These are phyloP conservation scores for Nigrospora osmanthi DNA, from an alignment of 2,329 filamentous ascomycete genomes.

Conservation along the genomic window DNA sequence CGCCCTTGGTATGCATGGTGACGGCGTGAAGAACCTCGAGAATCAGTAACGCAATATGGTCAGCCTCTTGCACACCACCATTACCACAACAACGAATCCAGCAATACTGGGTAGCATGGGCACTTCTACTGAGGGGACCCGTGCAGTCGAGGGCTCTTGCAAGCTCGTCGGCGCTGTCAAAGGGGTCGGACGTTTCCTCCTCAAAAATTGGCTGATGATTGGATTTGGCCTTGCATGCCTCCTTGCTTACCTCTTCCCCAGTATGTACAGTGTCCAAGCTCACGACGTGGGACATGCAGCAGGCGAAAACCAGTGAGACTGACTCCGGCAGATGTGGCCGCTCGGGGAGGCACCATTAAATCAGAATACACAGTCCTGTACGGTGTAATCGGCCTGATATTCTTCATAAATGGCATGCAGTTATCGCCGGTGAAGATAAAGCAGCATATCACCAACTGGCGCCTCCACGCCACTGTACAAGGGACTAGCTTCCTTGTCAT, in stretches of 20 bases:
- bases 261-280: slow-evolving; percentile 22
- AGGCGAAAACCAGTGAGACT: neutral
- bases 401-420: slow-evolving; percentile 63
- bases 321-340: slow-evolving; percentile 32
- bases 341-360: slow-evolving; percentile 38
- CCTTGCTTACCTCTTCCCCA: slow-evolving; percentile 30
- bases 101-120: no score
- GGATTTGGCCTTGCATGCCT: slow-evolving; percentile 20
- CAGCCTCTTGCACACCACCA: no score
- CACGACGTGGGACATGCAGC: no score
- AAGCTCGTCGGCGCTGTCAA: slow-evolving; percentile 4
- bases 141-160: slow-evolving; percentile 1
- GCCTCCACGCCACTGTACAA: slow-evolving; percentile 60
- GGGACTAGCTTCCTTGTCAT: slow-evolving; percentile 59
- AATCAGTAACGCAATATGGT: no score
- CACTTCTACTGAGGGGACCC: slow-evolving; percentile 2
- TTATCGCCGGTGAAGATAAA: slow-evolving; percentile 55
- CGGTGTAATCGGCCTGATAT: slow-evolving; percentile 61
- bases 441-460: slow-evolving; percentile 57
- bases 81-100: no score
- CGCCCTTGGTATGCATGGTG: no score
- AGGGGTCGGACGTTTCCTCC: slow-evolving; percentile 11
- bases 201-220: slow-evolving; percentile 21
- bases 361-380: slow-evolving; percentile 58
- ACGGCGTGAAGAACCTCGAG: no score